A percentile compares a stretch with the other conserved stretches of the same genome.
phyloP scores from a whole-genome alignment of 2,329 filamentous ascomycete genomes.

The Thielaviopsis euricoi region DNA sequence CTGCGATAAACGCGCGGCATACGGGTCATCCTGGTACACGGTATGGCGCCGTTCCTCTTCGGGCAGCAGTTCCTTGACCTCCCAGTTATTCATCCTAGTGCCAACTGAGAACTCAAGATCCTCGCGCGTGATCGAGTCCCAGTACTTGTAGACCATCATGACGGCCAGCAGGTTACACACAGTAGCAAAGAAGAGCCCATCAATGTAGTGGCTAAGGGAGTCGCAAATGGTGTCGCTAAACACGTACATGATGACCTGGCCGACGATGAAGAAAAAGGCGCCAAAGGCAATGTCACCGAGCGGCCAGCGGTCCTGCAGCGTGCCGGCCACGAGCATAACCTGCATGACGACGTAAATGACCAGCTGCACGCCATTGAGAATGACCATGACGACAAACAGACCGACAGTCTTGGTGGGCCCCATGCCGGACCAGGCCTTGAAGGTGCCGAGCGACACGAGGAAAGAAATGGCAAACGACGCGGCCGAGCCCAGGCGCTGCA shows the following conservation, averaged over 20 bases:
- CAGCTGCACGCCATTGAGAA: conserved; percentile 76
- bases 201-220: conserved; percentile 75
- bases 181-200: conserved; percentile 87
- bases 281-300: conserved; percentile 83
- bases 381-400: conserved; percentile 79
- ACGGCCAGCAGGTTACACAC: conserved; percentile 85
- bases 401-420: conserved; percentile 73
- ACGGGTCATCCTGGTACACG: conserved; percentile 53
- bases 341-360: conserved; percentile 78
- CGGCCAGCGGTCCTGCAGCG: conserved; percentile 89
- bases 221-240: conserved; percentile 77
- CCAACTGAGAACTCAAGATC: conserved; percentile 97
- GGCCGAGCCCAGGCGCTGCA: conserved; percentile 62
- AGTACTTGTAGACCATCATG: conserved; percentile 99
- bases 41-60: conserved; percentile 66
- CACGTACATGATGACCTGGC: conserved; percentile 84
- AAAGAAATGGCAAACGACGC: conserved; percentile 77
- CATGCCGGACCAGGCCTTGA: conserved; percentile 79
- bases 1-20: conserved; percentile 18
- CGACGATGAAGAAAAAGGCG: conserved; percentile 76
- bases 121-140: conserved; percentile 97
- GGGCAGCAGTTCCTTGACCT: conserved; percentile 78
- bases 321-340: conserved; percentile 72
- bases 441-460: conserved; percentile 76
- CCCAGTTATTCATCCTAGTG: conserved; percentile 92